A percentile compares a stretch with the other conserved stretches of the same genome.
Evolutionary conservation across 257 asterid species (phyloP).

Genomic region (Gentiana straminea): DNA sequence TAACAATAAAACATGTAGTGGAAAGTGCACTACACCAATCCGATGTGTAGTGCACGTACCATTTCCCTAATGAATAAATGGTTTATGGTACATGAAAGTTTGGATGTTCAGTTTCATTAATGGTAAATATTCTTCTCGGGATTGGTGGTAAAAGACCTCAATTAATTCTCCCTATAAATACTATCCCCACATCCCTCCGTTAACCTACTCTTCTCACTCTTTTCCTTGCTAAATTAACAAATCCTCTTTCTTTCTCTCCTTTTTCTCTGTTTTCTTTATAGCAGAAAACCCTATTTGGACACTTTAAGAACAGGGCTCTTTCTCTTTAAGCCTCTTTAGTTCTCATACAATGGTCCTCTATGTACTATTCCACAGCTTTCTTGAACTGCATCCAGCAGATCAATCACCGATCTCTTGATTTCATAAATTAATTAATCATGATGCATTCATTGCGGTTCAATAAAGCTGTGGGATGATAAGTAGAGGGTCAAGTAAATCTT

Average conservation of each 20-base stretch:
- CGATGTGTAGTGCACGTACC: no score
- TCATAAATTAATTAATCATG: no score
- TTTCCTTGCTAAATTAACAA: no score
- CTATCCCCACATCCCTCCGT: slow-evolving; percentile 20
- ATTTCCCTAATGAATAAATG: no score
- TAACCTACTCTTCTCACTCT: slow-evolving; percentile 18
- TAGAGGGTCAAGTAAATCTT: slow-evolving; percentile 14
- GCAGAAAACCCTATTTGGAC: no score
- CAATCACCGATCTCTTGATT: background rate
- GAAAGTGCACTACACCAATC: no score
- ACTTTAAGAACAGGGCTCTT: no score
- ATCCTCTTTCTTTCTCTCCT: no score
- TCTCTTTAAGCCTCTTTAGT: no score
- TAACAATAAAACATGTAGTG: no score
- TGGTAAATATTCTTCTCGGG: slow-evolving; percentile 94
- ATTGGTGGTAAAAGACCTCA: slow-evolving; percentile 53
- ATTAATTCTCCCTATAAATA: slow-evolving; percentile 60
- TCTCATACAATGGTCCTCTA: slow-evolving; percentile 31
- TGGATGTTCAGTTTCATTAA: slow-evolving; percentile 13
- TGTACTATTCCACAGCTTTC: slow-evolving; percentile 96
- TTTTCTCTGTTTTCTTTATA: no score
- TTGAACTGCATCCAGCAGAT: slow-evolving; percentile 58
- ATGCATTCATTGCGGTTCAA: slow-evolving; percentile 8
- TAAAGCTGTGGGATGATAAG: slow-evolving; percentile 89
- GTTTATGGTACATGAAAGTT: slow-evolving; percentile 5